Evolutionary conservation across 2,329 filamentous ascomycete genomes (phyloP).

Genomic region (Aspergillus melleus): DNA sequence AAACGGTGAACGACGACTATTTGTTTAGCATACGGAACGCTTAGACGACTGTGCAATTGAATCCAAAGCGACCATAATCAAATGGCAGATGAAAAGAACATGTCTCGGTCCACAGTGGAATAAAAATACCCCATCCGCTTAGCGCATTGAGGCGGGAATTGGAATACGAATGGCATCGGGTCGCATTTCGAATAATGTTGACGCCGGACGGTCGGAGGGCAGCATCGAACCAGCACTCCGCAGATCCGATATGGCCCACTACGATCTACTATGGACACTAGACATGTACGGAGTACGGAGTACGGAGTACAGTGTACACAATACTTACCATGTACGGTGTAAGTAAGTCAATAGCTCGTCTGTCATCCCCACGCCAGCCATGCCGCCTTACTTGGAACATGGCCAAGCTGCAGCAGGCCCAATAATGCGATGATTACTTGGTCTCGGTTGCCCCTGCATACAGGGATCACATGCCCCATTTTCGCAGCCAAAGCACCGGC

Average conservation of each 20-base stretch:
- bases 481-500: neutral
- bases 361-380: neutral
- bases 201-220: neutral
- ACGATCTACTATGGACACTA: neutral
- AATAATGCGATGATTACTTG: neutral
- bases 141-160: neutral
- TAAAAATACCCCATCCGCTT: neutral
- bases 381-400: neutral
- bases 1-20: no score
- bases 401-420: slow-evolving; percentile 7
- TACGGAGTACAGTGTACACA: no score
- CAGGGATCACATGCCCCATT: slow-evolving; percentile 11
- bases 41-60: neutral
- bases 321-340: no score
- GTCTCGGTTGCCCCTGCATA: slow-evolving; percentile 12
- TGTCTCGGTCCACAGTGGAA: neutral
- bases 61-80: neutral
- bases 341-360: neutral
- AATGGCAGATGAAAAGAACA: neutral
- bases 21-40: neutral
- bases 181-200: neutral
- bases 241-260: neutral
- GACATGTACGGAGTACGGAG: no score
- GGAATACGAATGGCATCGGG: neutral
- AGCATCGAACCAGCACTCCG: neutral